phyloP scores from a whole-genome alignment of 2,329 filamentous ascomycete species.

The Emergomyces orientalis region DNA sequence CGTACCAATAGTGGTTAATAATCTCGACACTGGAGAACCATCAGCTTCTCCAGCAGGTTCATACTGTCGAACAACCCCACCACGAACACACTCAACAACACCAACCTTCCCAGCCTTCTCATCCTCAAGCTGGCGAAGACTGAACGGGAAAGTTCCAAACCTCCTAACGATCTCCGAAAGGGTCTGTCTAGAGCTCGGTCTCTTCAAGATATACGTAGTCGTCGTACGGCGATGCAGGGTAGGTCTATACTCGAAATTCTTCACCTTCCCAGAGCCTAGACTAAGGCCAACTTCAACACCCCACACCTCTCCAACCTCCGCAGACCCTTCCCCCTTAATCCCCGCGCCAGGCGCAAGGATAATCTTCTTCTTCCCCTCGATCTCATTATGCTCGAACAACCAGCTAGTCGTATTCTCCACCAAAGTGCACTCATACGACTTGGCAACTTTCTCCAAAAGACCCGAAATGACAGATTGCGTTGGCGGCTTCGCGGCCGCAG shows the following conservation, averaged over 20 bases:
- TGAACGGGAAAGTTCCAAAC: conserved; percentile 97
- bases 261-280: conserved; percentile 86
- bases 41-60: conserved; percentile 95
- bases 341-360: conserved; percentile 73
- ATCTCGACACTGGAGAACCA: conserved; percentile 68
- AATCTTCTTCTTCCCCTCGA: conserved; percentile 97
- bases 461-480: conserved; percentile 79
- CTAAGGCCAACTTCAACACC: conserved; percentile 93
- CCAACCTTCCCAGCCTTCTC: conserved; percentile 93
- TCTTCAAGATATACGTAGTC: conserved; percentile 87
- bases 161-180: conserved; percentile 94
- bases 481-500: conserved; percentile 68
- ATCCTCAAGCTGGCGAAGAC: conserved; percentile 89
- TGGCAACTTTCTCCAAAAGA: conserved; percentile 82
- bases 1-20: conserved; percentile 89
- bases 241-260: conserved; percentile 75
- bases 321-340: conserved; percentile 79
- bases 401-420: conserved; percentile 98
- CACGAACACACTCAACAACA: conserved; percentile 89
- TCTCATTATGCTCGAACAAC: conserved; percentile 94
- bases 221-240: conserved; percentile 89
- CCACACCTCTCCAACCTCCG: conserved; percentile 91
- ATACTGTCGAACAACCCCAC: conserved; percentile 88
- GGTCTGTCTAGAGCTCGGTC: conserved; percentile 83
- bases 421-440: conserved; percentile 81